Conservation (phyloP, 129 eudicot genomes). For the Smallanthus sonchifolius region DNA sequence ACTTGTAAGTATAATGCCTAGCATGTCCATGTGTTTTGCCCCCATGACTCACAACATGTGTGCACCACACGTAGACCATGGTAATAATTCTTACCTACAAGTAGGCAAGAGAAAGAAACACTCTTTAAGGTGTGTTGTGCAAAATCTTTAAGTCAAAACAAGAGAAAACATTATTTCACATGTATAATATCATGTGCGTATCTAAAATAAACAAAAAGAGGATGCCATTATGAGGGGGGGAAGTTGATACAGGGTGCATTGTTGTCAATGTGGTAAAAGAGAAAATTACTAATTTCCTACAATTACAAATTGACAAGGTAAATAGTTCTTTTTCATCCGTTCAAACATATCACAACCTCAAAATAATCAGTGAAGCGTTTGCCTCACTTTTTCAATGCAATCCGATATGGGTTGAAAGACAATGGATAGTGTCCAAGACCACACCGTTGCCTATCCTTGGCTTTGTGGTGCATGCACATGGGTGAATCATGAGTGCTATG, state of each 20-base stretch:
- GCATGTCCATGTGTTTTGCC: conserved; percentile 20
- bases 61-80: conserved; percentile 18
- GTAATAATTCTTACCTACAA: conserved; percentile 23
- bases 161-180: neutral
- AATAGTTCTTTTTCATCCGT: neutral
- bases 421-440: neutral
- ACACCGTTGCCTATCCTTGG: conserved; percentile 1
- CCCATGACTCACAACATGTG: conserved; percentile 13
- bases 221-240: neutral
- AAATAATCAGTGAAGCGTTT: neutral
- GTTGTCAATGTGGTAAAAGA: neutral
- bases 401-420: neutral
- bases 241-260: conserved; percentile 2
- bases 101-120: conserved; percentile 22
- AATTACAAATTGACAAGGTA: neutral
- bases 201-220: conserved; percentile 7
- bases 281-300: conserved; percentile 2
- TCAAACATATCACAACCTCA: neutral
- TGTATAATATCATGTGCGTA: neutral
- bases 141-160: neutral
- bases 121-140: conserved; percentile 5
- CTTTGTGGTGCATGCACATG: neutral
- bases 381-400: neutral
- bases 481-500: neutral
- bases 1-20: conserved; percentile 18